A percentile compares a stretch with the other conserved stretches of the same genome.
These are phyloP conservation scores for Acanthamoeba lugdunensis DNA, from an alignment of 208 protist species.

Conservation along the genomic window DNA sequence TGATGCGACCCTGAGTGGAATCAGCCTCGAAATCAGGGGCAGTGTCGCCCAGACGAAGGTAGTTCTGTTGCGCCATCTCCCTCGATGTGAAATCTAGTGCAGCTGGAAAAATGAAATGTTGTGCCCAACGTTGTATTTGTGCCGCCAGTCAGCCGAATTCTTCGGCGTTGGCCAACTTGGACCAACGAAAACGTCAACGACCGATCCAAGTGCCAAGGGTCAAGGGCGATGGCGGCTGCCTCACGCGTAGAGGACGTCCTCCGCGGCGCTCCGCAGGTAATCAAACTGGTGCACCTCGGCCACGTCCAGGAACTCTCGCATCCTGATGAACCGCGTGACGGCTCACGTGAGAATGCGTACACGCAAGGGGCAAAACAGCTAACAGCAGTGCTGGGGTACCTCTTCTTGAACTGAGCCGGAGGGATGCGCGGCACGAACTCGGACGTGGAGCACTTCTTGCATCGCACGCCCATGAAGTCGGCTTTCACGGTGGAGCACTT, in stretches of 20 bases:
- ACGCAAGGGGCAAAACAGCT: no score
- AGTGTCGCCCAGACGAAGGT: slow-evolving; percentile 74
- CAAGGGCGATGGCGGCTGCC: no score
- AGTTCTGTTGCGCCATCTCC: background rate
- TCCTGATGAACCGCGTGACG: background rate
- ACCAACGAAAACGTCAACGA: no score
- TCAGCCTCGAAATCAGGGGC: slow-evolving; percentile 79
- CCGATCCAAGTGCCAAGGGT: no score
- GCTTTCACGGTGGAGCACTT: slow-evolving; percentile 82
- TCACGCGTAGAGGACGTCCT: slow-evolving; percentile 26
- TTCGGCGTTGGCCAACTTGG: no score
- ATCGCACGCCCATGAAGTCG: slow-evolving; percentile 77
- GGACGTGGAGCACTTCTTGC: slow-evolving; percentile 67
- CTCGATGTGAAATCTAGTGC: background rate
- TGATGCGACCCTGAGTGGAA: slow-evolving; percentile 78
- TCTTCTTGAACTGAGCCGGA: slow-evolving; percentile 10
- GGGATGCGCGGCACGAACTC: slow-evolving; percentile 37
- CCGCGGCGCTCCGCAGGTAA: background rate
- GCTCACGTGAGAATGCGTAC: background rate
- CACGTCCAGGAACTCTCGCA: slow-evolving; percentile 47
- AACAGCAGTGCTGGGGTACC: background rate
- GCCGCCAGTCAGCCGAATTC: no score
- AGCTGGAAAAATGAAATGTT: no score
- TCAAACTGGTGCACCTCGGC: slow-evolving; percentile 59
- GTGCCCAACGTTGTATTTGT: no score